These are phyloP conservation scores for Anthoceros angustus DNA, from an alignment of 225 moss, liverwort and hornwort species.

Conservation along the genomic window DNA sequence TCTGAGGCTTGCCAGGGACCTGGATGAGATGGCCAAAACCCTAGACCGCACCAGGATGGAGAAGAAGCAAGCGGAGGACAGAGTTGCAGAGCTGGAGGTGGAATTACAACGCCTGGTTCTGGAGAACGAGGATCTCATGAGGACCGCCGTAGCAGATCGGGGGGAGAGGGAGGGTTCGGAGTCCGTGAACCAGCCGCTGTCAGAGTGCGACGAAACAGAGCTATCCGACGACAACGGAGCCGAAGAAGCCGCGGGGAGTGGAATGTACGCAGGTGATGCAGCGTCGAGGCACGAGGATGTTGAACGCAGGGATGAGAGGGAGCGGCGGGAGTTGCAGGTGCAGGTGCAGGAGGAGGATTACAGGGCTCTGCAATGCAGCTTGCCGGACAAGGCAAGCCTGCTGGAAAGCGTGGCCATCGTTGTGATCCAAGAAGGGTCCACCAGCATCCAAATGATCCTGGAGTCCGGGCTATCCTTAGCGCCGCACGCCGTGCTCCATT, in stretches of 20 bases:
- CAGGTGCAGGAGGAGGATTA: no score
- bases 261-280: not conserved
- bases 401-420: not conserved
- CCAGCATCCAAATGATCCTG: slow-evolving; percentile 4
- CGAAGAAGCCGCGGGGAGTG: not conserved
- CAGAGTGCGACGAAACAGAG: not conserved
- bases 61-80: slow-evolving; percentile 17
- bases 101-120: slow-evolving; percentile 12
- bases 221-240: not conserved
- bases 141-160: not conserved
- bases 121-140: slow-evolving; percentile 14
- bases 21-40: slow-evolving; percentile 25
- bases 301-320: no score
- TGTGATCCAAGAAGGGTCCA: not conserved
- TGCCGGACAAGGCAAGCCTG: not conserved
- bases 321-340: no score
- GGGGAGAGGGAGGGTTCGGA: not conserved
- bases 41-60: slow-evolving; percentile 20
- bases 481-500: slow-evolving; percentile 24
- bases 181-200: not conserved
- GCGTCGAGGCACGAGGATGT: no score
- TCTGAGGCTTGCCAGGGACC: slow-evolving; percentile 12
- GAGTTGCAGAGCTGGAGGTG: slow-evolving; percentile 14
- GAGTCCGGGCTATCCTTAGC: slow-evolving; percentile 20
- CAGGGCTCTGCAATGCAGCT: not conserved